Evolutionary conservation across 805 yeast species (phyloP).

Genomic region (Zygosaccharomyces rouxii): DNA sequence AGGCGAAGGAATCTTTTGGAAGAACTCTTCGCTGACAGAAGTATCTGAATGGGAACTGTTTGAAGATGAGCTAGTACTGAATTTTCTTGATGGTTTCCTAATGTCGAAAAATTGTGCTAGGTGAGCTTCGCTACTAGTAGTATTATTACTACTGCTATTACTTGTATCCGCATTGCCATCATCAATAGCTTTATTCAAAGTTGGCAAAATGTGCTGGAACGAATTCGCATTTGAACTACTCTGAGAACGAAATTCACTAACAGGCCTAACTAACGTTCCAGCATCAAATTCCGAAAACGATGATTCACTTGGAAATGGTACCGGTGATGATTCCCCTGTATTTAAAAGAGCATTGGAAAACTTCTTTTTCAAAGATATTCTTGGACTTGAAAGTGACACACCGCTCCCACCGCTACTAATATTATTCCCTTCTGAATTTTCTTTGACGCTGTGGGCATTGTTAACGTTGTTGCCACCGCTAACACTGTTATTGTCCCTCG

Average conservation of each 20-base stretch:
- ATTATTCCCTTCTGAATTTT: not conserved
- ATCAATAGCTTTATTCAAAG: constrained; percentile 10
- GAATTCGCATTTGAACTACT: constrained; percentile 13
- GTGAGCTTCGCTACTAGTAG: constrained; percentile 5
- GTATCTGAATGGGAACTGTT: constrained; percentile 16
- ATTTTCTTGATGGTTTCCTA: constrained; percentile 14
- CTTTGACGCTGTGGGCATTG: constrained; percentile 5
- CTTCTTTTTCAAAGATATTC: constrained; percentile 21
- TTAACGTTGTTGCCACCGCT: not conserved
- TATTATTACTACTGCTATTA: constrained; percentile 6
- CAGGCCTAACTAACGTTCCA: not conserved
- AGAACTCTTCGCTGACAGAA: constrained; percentile 14
- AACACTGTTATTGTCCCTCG: constrained; percentile 3
- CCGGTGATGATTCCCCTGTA: constrained; percentile 4
- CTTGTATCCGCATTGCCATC: constrained; percentile 9
- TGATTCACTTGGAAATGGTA: constrained; percentile 9
- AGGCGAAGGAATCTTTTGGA: constrained; percentile 14
- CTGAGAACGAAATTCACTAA: constrained; percentile 6
- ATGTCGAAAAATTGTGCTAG: constrained; percentile 3
- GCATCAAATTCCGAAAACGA: constrained; percentile 5
- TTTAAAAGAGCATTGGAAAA: constrained; percentile 18
- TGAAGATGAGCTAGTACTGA: constrained; percentile 18
- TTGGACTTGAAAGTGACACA: constrained; percentile 16
- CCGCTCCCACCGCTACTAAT: not conserved
- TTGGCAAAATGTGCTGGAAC: constrained; percentile 13